These are phyloP conservation scores for Tuber aestivum DNA, from an alignment of 495 filamentous ascomycete genomes.

Conservation along the genomic window DNA sequence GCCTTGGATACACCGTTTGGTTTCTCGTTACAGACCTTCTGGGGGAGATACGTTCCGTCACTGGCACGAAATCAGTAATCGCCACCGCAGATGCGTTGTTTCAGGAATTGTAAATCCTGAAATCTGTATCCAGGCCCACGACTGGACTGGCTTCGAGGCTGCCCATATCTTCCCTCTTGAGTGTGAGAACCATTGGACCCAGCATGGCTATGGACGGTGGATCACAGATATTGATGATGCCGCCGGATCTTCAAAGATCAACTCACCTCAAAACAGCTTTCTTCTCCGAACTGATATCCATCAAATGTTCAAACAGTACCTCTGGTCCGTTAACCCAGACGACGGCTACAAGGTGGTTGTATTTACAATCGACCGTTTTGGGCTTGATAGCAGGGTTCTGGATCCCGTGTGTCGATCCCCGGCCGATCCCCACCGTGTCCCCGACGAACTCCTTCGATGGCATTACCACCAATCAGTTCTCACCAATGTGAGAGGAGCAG, in stretches of 20 bases:
- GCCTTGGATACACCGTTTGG: no score
- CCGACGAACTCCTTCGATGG: conserved; percentile 38
- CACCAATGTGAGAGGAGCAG: conserved; percentile 16
- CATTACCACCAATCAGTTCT: conserved; percentile 34
- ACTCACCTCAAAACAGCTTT: conserved; percentile 18
- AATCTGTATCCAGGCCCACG: not conserved
- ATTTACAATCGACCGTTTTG: conserved; percentile 22
- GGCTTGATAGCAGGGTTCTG: conserved; percentile 27
- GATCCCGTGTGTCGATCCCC: conserved; percentile 39
- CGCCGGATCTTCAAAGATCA: not conserved
- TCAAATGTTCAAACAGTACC: conserved; percentile 22
- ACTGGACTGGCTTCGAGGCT: conserved; percentile 9
- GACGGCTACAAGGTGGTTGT: conserved; percentile 36
- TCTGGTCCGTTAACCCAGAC: conserved; percentile 33
- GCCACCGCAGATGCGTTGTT: conserved; percentile 21
- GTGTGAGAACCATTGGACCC: conserved; percentile 2
- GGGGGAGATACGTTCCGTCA: conserved; percentile 8
- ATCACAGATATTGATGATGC: conserved; percentile 24
- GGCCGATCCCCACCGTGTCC: conserved; percentile 30
- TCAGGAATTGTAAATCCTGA: not conserved
- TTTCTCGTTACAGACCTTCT: no score
- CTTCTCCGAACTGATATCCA: conserved; percentile 25
- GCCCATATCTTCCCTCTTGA: not conserved
- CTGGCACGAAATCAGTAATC: conserved; percentile 10
- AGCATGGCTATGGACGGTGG: conserved; percentile 10